Evolutionary conservation across 768 basidiomycete species (phyloP), one percentile per base, ranked within the genome.

Genomic region (Infundibulicybe gibba): DNA sequence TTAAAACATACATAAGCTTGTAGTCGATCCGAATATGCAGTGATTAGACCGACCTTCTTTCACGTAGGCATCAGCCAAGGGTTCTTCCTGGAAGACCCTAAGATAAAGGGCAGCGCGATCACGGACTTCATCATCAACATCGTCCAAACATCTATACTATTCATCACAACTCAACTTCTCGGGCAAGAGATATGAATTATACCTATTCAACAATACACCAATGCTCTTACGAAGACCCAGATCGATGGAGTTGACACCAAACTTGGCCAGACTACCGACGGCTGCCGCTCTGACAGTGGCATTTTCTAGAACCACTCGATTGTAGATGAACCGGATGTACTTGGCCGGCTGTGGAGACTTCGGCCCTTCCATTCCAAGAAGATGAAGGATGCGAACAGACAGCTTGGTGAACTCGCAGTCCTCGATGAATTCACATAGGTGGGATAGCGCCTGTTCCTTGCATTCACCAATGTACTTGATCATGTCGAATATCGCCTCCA

Each of bases 401-500:
- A 99, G 83, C 68, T 98, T 99, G 30, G 95, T 97, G 62, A 98
- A 99, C 65, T 99, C 97, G 78, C 97, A 99, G 63, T 99, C 97
- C 68, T 99, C 97, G 63, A 99, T 99, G 64, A 99, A 99, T 64
- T 99, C 97, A 74, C 97, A 99, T 16, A 99, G 80, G 60, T 99
- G 93, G 15, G 95, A 95, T 39, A 99, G 79, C 1, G 97, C 97
- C 59, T 97, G 90, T 63, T 99, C 97, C 71, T 97, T 95, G 71
- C 87, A 90, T 43, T 97, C 95, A 39, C 74, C 72, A 58, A 99
- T 97, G 69, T 82, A 98, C 62, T 95, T 97, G 77, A 99, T 91
- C 97, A 99, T 99, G 67, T 99, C 97, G 63, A 99, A 98, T 62
- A 99, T 98, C 15, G 97, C 95, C 68, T 98, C 97, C 31, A 99